Percentiles rank a stretch among this genome's conserved stretches.
Conservation (phyloP, 176 grass and related monocot species). For the Zea luxurians region DNA sequence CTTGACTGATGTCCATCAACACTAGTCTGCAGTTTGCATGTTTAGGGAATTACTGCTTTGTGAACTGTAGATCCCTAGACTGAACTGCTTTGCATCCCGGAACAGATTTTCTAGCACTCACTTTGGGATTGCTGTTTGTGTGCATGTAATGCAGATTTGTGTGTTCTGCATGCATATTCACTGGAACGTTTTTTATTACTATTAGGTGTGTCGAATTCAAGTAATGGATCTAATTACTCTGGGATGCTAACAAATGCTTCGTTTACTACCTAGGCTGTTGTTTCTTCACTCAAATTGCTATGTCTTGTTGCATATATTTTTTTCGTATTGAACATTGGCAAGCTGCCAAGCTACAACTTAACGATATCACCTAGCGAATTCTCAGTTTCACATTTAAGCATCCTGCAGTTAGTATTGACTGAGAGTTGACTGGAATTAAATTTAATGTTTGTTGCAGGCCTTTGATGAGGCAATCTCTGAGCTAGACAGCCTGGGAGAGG, state of each 20-base stretch:
- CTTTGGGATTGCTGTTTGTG: not conserved
- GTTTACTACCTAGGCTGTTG: not conserved
- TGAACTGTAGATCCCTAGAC: not conserved
- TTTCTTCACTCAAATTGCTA: not conserved
- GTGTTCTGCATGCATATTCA: not conserved
- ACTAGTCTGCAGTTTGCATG: not conserved
- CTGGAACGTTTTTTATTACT: not conserved
- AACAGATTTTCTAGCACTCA: not conserved
- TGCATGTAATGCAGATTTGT: not conserved
- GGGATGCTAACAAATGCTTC: not conserved
- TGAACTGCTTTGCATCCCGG: not conserved
- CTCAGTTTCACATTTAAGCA: not conserved
- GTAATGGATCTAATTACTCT: not conserved
- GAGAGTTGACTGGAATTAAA: not conserved
- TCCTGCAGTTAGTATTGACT: not conserved
- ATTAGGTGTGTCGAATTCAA: not conserved
- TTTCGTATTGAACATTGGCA: not conserved
- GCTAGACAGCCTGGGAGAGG: constrained; percentile 86
- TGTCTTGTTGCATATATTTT: not conserved
- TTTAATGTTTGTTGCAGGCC: constrained; percentile 39
- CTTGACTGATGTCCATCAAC: too few species aligned
- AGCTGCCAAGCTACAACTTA: not conserved
- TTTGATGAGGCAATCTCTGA: constrained; percentile 94
- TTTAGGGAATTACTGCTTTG: not conserved
- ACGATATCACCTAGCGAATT: not conserved